Evolutionary conservation across 352 stramenopile genomes (phyloP).

Genomic region (Globisporangium lucens): DNA sequence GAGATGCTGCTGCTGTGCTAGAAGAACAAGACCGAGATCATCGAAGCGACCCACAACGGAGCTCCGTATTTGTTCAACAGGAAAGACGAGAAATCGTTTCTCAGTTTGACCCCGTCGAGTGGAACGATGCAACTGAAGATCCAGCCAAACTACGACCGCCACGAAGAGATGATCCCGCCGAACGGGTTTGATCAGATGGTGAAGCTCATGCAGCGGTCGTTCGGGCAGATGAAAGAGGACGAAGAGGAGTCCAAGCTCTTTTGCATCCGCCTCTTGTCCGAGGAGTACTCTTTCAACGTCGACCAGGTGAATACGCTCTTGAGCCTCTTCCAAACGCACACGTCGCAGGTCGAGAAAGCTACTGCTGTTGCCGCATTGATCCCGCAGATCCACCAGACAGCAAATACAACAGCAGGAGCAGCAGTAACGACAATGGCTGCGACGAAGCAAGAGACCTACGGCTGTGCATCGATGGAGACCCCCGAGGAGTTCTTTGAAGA

Average conservation of each 20-base stretch:
- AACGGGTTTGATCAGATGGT: conserved; percentile 40
- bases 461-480: conserved; percentile 55
- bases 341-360: conserved; percentile 68
- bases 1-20: conserved; percentile 53
- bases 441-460: conserved; percentile 37
- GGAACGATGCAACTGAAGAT: conserved; percentile 54
- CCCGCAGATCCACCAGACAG: conserved; percentile 47
- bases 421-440: neutral
- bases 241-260: conserved; percentile 60
- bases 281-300: conserved; percentile 59
- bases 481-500: conserved; percentile 74
- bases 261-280: conserved; percentile 58
- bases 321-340: conserved; percentile 56
- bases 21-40: conserved; percentile 58
- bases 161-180: conserved; percentile 44
- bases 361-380: conserved; percentile 58
- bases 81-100: conserved; percentile 55
- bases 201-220: conserved; percentile 41
- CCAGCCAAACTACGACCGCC: conserved; percentile 59
- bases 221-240: conserved; percentile 37
- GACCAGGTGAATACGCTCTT: conserved; percentile 56
- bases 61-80: conserved; percentile 41
- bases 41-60: conserved; percentile 47
- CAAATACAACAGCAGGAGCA: conserved; percentile 4
- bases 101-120: conserved; percentile 33